A percentile compares a stretch with the other conserved stretches of the same genome.
Conservation (phyloP, 768 basidiomycete genomes). For the Boletus eberwhitei region DNA sequence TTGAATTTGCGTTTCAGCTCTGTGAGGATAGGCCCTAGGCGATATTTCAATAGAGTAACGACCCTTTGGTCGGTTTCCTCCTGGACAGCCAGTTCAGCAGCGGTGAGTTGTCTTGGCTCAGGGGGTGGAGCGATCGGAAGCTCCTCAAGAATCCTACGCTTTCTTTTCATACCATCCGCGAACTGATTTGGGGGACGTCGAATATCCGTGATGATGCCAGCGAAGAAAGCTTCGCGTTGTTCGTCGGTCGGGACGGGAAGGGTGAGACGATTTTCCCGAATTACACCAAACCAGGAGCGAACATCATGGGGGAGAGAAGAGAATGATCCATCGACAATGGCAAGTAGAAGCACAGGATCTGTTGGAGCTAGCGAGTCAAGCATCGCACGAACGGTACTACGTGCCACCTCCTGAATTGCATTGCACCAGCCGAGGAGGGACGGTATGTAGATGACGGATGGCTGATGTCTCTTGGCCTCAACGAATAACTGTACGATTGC, state of each 20-base stretch:
- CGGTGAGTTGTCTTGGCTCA: slow-evolving; percentile 78
- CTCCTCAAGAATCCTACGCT: slow-evolving; percentile 79
- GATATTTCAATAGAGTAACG: slow-evolving; percentile 79
- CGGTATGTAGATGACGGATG: slow-evolving; percentile 93
- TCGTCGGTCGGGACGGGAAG: slow-evolving; percentile 49
- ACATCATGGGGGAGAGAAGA: slow-evolving; percentile 75
- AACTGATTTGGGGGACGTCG: slow-evolving; percentile 79
- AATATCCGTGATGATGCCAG: slow-evolving; percentile 64
- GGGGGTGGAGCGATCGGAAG: slow-evolving; percentile 87
- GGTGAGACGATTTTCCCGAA: slow-evolving; percentile 69
- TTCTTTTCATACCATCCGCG: slow-evolving; percentile 82
- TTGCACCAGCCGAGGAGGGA: slow-evolving; percentile 83
- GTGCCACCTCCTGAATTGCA: slow-evolving; percentile 78
- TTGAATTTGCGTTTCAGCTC: slow-evolving; percentile 93
- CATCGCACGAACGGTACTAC: slow-evolving; percentile 84
- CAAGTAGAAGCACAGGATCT: slow-evolving; percentile 91
- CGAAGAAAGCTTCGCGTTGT: slow-evolving; percentile 75
- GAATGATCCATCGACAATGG: slow-evolving; percentile 78
- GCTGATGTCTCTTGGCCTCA: slow-evolving; percentile 96
- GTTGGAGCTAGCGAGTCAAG: slow-evolving; percentile 88
- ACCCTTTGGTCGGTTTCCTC: slow-evolving; percentile 77
- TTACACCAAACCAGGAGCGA: slow-evolving; percentile 84
- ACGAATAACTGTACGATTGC: slow-evolving; percentile 93
- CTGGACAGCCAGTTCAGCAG: slow-evolving; percentile 78
- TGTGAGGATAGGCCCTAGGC: slow-evolving; percentile 84